Percentiles rank a stretch among this genome's conserved stretches.
Conservation (phyloP, 768 basidiomycete species). For the Crassisporium funariophilum region DNA sequence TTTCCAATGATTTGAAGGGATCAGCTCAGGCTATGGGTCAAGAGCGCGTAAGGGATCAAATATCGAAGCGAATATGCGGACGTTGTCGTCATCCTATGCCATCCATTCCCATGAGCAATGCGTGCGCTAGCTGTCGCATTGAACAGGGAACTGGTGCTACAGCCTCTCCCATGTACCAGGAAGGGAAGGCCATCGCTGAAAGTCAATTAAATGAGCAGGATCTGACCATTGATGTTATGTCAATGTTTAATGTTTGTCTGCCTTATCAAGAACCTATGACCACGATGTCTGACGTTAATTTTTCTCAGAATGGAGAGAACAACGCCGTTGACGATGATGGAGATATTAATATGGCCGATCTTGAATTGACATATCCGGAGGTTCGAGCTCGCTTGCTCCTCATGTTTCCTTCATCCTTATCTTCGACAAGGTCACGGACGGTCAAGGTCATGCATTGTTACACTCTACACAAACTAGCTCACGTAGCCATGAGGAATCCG, state of each 20-base stretch:
- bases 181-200: too few relatives aligned
- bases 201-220: not conserved
- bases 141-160: too few relatives aligned
- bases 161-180: too few relatives aligned
- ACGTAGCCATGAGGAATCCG: not conserved
- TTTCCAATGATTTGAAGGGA: too few relatives aligned
- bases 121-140: too few relatives aligned
- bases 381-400: not conserved
- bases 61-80: too few relatives aligned
- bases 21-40: too few relatives aligned
- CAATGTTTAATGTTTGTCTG: not conserved
- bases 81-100: too few relatives aligned
- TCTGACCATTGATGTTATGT: not conserved
- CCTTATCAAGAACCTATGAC: not conserved
- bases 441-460: not conserved
- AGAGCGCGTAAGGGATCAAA: too few relatives aligned
- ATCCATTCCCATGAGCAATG: too few relatives aligned
- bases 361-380: conserved; percentile 11
- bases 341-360: conserved; percentile 5
- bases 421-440: not conserved
- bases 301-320: not conserved
- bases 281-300: not conserved
- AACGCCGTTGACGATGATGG: conserved; percentile 1
- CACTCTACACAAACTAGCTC: not conserved
- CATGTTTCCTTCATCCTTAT: not conserved